Evolutionary conservation across 768 basidiomycete species (phyloP).

Genomic region (Ephemerocybe angulata): DNA sequence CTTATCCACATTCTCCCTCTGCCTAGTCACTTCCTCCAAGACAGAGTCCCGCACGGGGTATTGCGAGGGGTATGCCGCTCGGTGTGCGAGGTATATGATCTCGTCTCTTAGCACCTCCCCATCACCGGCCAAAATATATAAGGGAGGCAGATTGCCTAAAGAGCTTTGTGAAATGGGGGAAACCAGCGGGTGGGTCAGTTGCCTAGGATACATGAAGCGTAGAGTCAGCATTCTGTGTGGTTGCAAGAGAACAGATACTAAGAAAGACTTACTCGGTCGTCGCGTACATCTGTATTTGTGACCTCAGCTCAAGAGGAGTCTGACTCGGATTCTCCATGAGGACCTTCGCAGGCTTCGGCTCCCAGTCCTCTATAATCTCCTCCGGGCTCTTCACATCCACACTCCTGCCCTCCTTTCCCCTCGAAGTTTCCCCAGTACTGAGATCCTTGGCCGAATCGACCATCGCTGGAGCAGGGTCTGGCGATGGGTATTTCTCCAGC

Average conservation of each 20-base stretch:
- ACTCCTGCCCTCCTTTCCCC: not conserved
- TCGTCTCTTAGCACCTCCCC: constrained; percentile 77
- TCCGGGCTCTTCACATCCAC: constrained; percentile 11
- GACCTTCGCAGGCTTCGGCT: constrained; percentile 55
- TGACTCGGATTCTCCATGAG: constrained; percentile 45
- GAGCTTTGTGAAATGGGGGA: constrained; percentile 71
- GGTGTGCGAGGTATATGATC: constrained; percentile 73
- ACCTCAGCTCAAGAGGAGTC: constrained; percentile 44
- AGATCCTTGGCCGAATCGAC: not conserved
- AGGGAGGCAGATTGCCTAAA: constrained; percentile 69
- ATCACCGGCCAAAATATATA: constrained; percentile 71
- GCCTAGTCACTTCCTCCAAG: constrained; percentile 40
- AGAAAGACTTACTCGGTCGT: constrained; percentile 53
- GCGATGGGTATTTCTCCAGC: constrained; percentile 16
- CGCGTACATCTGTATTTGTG: constrained; percentile 78
- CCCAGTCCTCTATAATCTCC: constrained; percentile 36
- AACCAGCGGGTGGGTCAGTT: constrained; percentile 66
- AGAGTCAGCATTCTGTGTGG: not conserved
- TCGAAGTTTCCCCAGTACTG: not conserved
- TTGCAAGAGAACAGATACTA: not conserved
- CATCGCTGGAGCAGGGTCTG: not conserved
- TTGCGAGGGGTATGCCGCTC: constrained; percentile 66
- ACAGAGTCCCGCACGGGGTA: constrained; percentile 60
- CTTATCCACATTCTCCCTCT: constrained; percentile 47
- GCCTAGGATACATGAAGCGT: constrained; percentile 28